Base-by-base conservation (phyloP, 805 yeast genomes). In the Candida oleophila region DNA sequence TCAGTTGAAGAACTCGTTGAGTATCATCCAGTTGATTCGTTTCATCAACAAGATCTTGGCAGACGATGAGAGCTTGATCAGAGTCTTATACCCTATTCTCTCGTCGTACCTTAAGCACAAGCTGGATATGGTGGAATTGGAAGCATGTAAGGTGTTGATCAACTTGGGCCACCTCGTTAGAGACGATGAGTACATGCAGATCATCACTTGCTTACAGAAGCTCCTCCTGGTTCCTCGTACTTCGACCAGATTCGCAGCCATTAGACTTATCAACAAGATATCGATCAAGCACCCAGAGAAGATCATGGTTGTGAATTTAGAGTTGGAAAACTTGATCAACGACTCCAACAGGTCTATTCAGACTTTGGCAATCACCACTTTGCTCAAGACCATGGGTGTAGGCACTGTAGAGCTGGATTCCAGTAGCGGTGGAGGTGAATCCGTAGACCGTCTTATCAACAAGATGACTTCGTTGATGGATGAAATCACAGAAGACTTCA, bases 401-500 rank as follows among this genome's bases (percentile, higher is more conserved):
- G 75, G 76, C 43, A 64, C 74, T 22, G 51, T 68, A 37, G 72
- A 66, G 50, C 14, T 16, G 16, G 22, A 16, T 4, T 15, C 21
- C 22, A 14, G 22, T 36, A 60, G 65, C 19, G 51, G 57, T n/a
- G 66, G 71, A 49, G 66, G 71, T 14, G 89, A 88, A 50, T 68
- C 65, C 49, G 96, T 94, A 47, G 96, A 92, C 64, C 80, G 96
- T 59, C 78, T 94, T 56, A 89, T 94, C 68, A 77, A 84, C 52
- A 91, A 90, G 46, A 89, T 94, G 70, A 77, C 94, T 28, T 84
- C 85, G 33, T 86, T 91, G 64, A 88, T 92, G 86, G 88, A 81
- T 62, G 97, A 92, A 55, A 92, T 94, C 53, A 82, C 96, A 28
- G 99, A 94, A 66, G 99, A 94, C 64, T 94, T 94, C 76, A 89